A percentile compares a stretch with the other conserved stretches of the same genome.
Conservation (phyloP, 306 rosid species). For the Gastrolobium villosum region DNA sequence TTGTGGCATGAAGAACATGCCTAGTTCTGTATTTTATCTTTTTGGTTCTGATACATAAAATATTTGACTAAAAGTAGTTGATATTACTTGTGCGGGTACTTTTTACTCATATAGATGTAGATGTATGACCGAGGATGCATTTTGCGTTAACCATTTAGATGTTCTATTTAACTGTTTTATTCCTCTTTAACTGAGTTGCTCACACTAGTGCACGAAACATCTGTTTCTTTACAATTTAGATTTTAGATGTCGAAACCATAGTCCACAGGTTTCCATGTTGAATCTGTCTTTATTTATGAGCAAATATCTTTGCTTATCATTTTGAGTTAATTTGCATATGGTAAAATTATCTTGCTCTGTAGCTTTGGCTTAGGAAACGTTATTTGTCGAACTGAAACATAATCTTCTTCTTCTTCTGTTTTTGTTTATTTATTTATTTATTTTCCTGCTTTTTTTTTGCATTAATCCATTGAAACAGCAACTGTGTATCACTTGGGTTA, state of each 20-base stretch:
- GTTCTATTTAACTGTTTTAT: not conserved
- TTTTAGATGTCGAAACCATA: not conserved
- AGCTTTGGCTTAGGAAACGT: slow-evolving; percentile 13
- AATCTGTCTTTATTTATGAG: slow-evolving; percentile 5
- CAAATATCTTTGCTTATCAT: not conserved
- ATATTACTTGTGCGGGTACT: not conserved
- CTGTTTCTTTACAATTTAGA: not conserved
- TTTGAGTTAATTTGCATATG: not conserved
- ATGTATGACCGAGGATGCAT: not conserved
- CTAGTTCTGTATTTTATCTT: not conserved
- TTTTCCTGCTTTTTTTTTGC: not conserved
- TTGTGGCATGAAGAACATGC: not conserved
- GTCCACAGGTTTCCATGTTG: not conserved
- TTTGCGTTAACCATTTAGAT: not conserved
- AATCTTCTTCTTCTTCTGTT: not conserved
- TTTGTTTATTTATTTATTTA: not conserved
- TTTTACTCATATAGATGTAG: not conserved
- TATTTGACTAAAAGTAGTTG: not conserved
- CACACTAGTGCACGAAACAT: not conserved
- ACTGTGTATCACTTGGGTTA: not conserved
- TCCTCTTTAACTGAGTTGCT: slow-evolving; percentile 1
- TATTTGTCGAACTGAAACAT: slow-evolving; percentile 12
- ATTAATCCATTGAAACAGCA: not conserved
- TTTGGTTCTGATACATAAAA: not conserved
- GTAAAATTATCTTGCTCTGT: slow-evolving; percentile 10